These are phyloP conservation scores for Setomelanomma holmii DNA, from an alignment of 2,329 filamentous ascomycete genomes.

Conservation along the genomic window DNA sequence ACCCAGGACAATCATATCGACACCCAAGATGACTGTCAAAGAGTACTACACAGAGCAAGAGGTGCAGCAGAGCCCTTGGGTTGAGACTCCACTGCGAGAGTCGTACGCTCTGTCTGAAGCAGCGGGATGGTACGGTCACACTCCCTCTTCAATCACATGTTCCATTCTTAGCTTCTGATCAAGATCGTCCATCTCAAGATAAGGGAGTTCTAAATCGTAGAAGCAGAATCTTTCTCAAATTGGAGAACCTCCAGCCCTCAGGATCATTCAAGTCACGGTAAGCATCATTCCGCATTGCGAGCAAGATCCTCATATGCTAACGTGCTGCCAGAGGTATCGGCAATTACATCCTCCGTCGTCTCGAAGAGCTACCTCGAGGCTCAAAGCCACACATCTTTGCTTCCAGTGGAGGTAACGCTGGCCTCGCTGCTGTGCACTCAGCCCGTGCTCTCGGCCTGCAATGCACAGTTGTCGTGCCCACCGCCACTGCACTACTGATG, in stretches of 20 bases:
- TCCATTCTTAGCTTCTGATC: neutral
- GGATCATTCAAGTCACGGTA: conserved; percentile 81
- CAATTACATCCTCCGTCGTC: conserved; percentile 67
- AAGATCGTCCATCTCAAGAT: conserved; percentile 14
- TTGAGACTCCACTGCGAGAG: conserved; percentile 73
- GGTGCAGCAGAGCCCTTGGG: conserved; percentile 61
- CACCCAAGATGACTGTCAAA: conserved; percentile 34
- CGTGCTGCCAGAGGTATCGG: conserved; percentile 64
- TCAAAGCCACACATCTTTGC: conserved; percentile 73
- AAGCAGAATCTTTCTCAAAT: conserved; percentile 82
- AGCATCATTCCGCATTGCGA: no score
- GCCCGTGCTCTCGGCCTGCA: conserved; percentile 68
- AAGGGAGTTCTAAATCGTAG: conserved; percentile 50
- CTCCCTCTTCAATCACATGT: conserved; percentile 15
- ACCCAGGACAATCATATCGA: neutral
- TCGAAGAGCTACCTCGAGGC: conserved; percentile 46
- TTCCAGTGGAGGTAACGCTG: conserved; percentile 83
- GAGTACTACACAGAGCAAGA: conserved; percentile 26
- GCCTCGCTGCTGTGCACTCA: conserved; percentile 79
- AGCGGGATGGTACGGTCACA: conserved; percentile 71
- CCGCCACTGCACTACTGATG: conserved; percentile 71
- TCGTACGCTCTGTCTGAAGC: conserved; percentile 71
- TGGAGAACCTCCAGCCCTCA: conserved; percentile 83
- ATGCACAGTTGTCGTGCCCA: conserved; percentile 78
- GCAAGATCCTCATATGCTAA: conserved; percentile 21